Base-by-base conservation (phyloP, 31 red algal species). In the Odonthalia washingtoniensis region DNA sequence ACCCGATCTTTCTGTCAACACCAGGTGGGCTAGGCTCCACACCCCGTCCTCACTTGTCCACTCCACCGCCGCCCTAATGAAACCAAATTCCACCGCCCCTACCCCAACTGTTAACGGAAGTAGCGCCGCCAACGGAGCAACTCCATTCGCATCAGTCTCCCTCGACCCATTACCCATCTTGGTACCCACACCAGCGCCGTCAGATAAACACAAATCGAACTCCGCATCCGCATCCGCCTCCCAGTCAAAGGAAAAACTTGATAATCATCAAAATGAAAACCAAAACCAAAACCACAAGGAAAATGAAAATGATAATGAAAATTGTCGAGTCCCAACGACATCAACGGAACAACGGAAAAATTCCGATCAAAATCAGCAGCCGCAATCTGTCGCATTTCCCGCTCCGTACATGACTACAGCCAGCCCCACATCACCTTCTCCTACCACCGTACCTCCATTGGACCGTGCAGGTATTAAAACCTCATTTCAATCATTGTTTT, bases 401-500 rank as follows among this genome's bases (percentile, higher is more conserved):
- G 66, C 66, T 36, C 66, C 66, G 66, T 30, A 9, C 66, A 36
- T 26, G 66, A 9, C 66, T 9, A 70, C 9, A 6, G 66, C 27
- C 6, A 21, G 3, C 62, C 49, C 60, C 53, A 24, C 79, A 4
- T 17, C 5, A 5, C n/a, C 60, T n/a, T 30, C 60, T 35, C 57
- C 4, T 0, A 37, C 32, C 36, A 42, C 79, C 67, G 42, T 36
- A 30, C 36, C 64, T 61, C 83, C 24, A 68, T 65, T 87, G 49
- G 84, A 87, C 61, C 83, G 82, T 57, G 72, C 83, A 53, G 90
- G 83, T 65, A 93, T 93, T 26, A 86, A 87, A 61, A 87, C 53
- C 68, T 93, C 90, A 12, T 93, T 93, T 64, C 90, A 93, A 76
- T 74, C 46, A 31, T 83, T 93, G 27, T 93, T 93, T 75, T 61